These are phyloP conservation scores for Neltuma alba DNA, from an alignment of 306 rosid species.

Conservation along the genomic window DNA sequence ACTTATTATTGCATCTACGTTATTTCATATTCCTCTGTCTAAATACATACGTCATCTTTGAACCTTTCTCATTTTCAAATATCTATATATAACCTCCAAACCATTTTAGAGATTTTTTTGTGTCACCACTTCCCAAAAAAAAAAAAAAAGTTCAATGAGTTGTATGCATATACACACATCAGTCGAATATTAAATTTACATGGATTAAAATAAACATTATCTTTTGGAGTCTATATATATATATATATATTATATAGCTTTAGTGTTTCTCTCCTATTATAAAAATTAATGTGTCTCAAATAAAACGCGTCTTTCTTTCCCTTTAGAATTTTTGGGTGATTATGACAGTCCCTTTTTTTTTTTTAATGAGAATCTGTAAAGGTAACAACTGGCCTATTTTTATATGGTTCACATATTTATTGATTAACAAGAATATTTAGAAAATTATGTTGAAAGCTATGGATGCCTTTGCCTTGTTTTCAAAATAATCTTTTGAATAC, in stretches of 20 bases:
- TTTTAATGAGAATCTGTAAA: neutral
- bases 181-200: too few species aligned
- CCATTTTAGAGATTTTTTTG: neutral
- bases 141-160: neutral
- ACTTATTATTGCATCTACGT: neutral
- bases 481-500: neutral
- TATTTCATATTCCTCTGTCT: neutral
- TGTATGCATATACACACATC: too few species aligned
- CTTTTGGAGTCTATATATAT: too few species aligned
- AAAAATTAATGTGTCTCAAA: neutral
- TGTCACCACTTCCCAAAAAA: neutral
- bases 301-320: neutral
- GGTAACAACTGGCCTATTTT: neutral
- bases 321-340: neutral
- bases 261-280: neutral
- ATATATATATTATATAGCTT: too few species aligned
- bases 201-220: too few species aligned
- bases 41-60: neutral
- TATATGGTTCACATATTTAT: neutral
- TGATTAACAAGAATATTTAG: neutral
- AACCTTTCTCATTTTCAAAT: neutral
- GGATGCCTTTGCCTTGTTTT: neutral
- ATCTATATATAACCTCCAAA: neutral
- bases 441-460: neutral
- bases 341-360: neutral